phyloP scores from a whole-genome alignment of 176 grass and related monocot genomes.

The Oryza meridionalis region DNA sequence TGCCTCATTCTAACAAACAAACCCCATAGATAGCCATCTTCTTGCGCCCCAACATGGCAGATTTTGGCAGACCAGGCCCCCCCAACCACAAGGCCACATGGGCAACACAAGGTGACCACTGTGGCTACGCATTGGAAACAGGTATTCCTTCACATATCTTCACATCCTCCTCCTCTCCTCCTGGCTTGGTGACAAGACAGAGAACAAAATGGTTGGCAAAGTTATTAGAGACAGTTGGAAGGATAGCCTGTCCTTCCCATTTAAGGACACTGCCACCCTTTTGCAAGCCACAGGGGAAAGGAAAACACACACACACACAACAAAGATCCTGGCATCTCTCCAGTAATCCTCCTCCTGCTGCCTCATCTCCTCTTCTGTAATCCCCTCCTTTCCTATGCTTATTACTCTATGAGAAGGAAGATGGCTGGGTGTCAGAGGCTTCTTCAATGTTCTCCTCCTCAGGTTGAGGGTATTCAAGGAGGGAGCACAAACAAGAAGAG shows the following conservation, averaged over 20 bases:
- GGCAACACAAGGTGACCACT: slow-evolving; percentile 41
- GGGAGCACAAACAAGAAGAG: slow-evolving; percentile 29
- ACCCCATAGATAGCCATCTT: slow-evolving; percentile 6
- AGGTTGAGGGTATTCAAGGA: slow-evolving; percentile 32
- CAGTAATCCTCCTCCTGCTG: slow-evolving; percentile 8
- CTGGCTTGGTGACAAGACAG: slow-evolving; percentile 59
- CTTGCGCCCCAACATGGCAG: neutral
- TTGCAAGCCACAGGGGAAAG: slow-evolving; percentile 18
- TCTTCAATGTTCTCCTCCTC: slow-evolving; percentile 49
- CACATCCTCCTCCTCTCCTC: slow-evolving; percentile 20
- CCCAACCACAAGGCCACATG: slow-evolving; percentile 39
- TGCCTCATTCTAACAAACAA: slow-evolving; percentile 17
- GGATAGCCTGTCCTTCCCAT: slow-evolving; percentile 62
- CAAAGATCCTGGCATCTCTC: slow-evolving; percentile 46
- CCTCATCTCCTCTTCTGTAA: neutral
- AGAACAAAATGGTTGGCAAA: slow-evolving; percentile 66
- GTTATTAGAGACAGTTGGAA: slow-evolving; percentile 58
- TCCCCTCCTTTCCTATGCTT: slow-evolving; percentile 24
- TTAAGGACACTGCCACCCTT: slow-evolving; percentile 53
- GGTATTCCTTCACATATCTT: neutral
- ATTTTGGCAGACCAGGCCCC: slow-evolving; percentile 25
- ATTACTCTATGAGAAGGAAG: slow-evolving; percentile 9
- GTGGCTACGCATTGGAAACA: slow-evolving; percentile 33
- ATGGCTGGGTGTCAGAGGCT: slow-evolving; percentile 54
- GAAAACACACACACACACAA: neutral